Conservation (phyloP, 768 basidiomycete genomes). For the Sarcomyxa edulis region DNA sequence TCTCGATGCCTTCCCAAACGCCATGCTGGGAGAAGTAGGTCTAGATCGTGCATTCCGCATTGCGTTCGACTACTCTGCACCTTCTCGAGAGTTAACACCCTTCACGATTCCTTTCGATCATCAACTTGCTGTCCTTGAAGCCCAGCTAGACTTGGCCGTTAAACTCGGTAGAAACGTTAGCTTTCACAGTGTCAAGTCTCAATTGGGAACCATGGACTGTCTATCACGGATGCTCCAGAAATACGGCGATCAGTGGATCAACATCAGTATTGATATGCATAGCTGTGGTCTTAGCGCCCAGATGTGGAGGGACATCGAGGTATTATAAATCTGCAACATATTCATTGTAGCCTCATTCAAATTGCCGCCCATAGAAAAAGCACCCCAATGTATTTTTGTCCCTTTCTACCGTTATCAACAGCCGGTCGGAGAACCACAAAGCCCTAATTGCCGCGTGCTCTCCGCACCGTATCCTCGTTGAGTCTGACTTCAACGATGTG, state of each 20-base stretch:
- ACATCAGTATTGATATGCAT: slow-evolving; percentile 84
- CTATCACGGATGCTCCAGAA: slow-evolving; percentile 53
- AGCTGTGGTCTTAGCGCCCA: slow-evolving; percentile 83
- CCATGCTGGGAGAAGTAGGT: slow-evolving; percentile 93
- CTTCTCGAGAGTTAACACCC: slow-evolving; percentile 56
- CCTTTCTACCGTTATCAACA: slow-evolving; percentile 81
- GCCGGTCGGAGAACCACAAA: slow-evolving; percentile 57
- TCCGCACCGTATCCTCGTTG: slow-evolving; percentile 68
- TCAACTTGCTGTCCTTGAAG: slow-evolving; percentile 74
- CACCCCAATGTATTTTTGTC: slow-evolving; percentile 83
- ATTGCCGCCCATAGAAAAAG: slow-evolving; percentile 40
- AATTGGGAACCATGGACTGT: slow-evolving; percentile 62
- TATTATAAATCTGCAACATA: slow-evolving; percentile 23
- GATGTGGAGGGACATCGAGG: slow-evolving; percentile 73
- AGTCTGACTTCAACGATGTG: slow-evolving; percentile 82
- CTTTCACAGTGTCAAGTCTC: slow-evolving; percentile 82
- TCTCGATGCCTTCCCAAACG: slow-evolving; percentile 54
- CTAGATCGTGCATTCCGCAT: slow-evolving; percentile 79
- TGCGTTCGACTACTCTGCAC: slow-evolving; percentile 48
- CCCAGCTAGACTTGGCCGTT: slow-evolving; percentile 82
- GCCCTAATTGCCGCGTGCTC: slow-evolving; percentile 62
- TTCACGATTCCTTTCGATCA: slow-evolving; percentile 79
- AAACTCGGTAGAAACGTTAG: slow-evolving; percentile 75
- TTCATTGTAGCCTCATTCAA: background rate
- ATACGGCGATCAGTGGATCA: slow-evolving; percentile 52